phyloP scores from a whole-genome alignment of 306 rosid species.

The Elaeagnus macrophylla region DNA sequence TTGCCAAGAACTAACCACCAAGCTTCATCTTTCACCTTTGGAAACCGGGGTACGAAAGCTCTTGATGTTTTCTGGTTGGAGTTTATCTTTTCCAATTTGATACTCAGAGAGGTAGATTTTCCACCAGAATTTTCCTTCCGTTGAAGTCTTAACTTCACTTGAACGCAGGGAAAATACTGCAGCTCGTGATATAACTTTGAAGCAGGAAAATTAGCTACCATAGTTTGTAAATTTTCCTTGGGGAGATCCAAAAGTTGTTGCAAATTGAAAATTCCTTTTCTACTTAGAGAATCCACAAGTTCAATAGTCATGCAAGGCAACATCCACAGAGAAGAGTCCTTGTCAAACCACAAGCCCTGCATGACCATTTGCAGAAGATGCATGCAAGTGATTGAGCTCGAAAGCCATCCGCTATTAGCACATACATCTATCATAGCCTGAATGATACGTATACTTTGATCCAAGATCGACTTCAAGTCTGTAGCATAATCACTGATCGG shows the following conservation, averaged over 20 bases:
- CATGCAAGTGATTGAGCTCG: constrained; percentile 85
- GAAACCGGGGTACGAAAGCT: constrained; percentile 82
- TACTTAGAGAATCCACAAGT: constrained; percentile 44
- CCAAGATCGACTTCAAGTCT: constrained; percentile 88
- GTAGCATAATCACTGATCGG: constrained; percentile 89
- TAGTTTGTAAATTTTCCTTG: constrained; percentile 46
- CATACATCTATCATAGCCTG: constrained; percentile 99
- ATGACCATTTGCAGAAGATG: constrained; percentile 95
- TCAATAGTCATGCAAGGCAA: constrained; percentile 73
- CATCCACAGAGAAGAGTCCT: constrained; percentile 85
- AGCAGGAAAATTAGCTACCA: constrained; percentile 60
- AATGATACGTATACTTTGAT: constrained; percentile 88
- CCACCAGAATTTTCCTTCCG: constrained; percentile 32
- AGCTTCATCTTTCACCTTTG: constrained; percentile 95
- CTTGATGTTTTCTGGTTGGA: constrained; percentile 47
- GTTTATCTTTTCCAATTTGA: constrained; percentile 71
- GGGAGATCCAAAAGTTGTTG: constrained; percentile 67
- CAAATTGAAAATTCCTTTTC: constrained; percentile 42
- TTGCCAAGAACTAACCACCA: constrained; percentile 97
- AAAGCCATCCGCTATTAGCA: constrained; percentile 94
- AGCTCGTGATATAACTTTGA: constrained; percentile 74
- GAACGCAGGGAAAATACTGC: constrained; percentile 62
- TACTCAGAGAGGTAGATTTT: constrained; percentile 31
- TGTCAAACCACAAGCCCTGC: constrained; percentile 91
- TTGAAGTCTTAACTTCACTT: constrained; percentile 54